phyloP scores from a whole-genome alignment of 23 red algal species.

The Rhodosorus marinus region DNA sequence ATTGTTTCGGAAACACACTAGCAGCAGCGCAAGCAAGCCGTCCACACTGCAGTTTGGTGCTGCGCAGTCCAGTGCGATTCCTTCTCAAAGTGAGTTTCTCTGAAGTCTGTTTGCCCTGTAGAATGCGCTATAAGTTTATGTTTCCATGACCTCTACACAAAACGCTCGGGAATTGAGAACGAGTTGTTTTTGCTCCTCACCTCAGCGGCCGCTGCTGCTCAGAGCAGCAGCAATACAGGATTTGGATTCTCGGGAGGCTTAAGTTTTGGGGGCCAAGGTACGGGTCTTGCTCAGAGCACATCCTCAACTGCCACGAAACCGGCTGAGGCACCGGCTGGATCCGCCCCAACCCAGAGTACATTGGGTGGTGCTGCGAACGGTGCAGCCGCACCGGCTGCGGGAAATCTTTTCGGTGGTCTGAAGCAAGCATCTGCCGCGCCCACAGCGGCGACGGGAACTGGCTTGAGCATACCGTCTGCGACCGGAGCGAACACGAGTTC shows the following conservation, averaged over 20 bases:
- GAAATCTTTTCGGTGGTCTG: neutral
- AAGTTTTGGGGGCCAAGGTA: neutral
- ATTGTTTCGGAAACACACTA: no score
- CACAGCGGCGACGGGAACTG: neutral
- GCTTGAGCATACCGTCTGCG: neutral
- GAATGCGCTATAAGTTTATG: no score
- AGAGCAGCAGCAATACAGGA: neutral
- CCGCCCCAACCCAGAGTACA: neutral
- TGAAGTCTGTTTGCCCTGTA: no score
- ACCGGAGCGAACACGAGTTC: neutral
- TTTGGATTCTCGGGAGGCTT: neutral
- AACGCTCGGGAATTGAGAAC: no score
- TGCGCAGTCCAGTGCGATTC: no score
- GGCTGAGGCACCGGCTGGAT: neutral
- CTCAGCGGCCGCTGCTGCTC: neutral
- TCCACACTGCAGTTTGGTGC: no score
- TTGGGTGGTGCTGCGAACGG: neutral
- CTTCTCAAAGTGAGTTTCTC: no score
- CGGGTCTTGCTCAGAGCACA: neutral
- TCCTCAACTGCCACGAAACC: conserved; percentile 1
- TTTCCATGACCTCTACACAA: no score
- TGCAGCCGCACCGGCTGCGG: neutral
- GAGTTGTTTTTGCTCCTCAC: no score
- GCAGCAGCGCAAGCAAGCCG: no score
- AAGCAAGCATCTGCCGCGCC: neutral